Evolutionary conservation across 2,329 filamentous ascomycete species (phyloP), one percentile per base, ranked within the genome.

Genomic region (Aspergillus hortae): DNA sequence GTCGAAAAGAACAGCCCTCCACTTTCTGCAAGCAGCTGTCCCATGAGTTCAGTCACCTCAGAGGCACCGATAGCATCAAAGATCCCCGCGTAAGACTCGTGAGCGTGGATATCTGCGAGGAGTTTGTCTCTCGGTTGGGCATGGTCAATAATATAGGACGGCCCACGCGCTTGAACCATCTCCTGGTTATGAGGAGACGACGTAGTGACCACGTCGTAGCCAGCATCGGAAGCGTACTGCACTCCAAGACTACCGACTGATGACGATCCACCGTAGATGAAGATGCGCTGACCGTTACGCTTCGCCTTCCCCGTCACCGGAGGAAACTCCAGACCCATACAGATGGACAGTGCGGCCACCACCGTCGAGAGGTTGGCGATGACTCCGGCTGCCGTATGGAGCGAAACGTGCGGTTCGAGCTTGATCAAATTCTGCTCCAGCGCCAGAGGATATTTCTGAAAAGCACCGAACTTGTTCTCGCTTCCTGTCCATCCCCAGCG

Each of bases 341-440:
- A 42, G 40, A 58, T 50, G 0, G 54, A 52, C 6, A 63, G 50
- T 3, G 57, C 58, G 32, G 53, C 42, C 11, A 57, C 43, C 17
- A 58, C 48, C 7, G 58, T 56, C 12, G 57, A 52, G 1, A 62
- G 47, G 38, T 61, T 62, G 21, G 55, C 44, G 11, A 63, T 63
- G 7, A 54, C 35, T 2, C 48, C 45, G 3, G 53, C 53, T 1
- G 47, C 54, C 30, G 15, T 44, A 4, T 58, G 48, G 33, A 62
- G 36, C 4, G 48, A 19, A 14, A 52, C 53, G 7, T 47, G n/a
- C 7, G 38, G 11, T 1, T 48, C 25, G 3, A 58, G 19, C 33
- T 45, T 54, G 45, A 47, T 27, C 1, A 36, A 12, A 14, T 46
- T 49, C 6, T 53, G 21, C 23, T 49, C 54, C 10, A 38, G 48